Conservation (phyloP, 441 rosid genomes). For the Bruguiera hainesii region DNA sequence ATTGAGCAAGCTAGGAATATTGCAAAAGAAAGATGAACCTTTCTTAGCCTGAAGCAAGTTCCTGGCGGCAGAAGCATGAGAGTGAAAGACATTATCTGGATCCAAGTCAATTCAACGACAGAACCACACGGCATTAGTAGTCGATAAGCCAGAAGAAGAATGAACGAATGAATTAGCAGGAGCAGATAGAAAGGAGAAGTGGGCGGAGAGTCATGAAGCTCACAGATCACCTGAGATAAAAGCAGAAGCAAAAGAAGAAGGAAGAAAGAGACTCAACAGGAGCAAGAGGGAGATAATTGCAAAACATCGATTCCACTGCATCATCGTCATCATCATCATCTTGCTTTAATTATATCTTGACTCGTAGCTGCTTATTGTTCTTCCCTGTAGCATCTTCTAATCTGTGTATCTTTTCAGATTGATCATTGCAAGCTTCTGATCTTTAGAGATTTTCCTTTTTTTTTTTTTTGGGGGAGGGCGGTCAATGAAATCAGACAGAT, state of each 20-base stretch:
- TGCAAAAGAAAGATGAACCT: slow-evolving; percentile 26
- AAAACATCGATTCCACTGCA: slow-evolving; percentile 8
- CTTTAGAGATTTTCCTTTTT: no score
- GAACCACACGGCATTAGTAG: slow-evolving; percentile 3
- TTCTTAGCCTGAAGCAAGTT: slow-evolving; percentile 54
- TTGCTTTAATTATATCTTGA: no score
- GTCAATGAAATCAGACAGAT: no score
- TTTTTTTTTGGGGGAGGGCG: no score
- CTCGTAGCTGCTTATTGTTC: no score
- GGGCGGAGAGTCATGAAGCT: neutral
- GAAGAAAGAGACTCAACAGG: slow-evolving; percentile 19
- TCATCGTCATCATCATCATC: neutral
- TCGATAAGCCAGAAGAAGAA: neutral
- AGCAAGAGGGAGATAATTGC: slow-evolving; percentile 9
- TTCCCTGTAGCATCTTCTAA: no score
- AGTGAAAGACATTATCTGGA: slow-evolving; percentile 41
- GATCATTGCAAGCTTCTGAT: no score
- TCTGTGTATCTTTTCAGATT: no score
- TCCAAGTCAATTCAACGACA: slow-evolving; percentile 15
- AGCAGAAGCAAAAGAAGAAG: slow-evolving; percentile 28
- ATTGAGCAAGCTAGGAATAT: neutral
- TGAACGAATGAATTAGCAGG: neutral
- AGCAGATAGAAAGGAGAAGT: neutral
- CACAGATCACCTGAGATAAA: slow-evolving; percentile 31
- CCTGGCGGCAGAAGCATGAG: slow-evolving; percentile 35